Base-by-base conservation (phyloP, 2,329 filamentous ascomycete species). In the Aureobasidium sp. region DNA sequence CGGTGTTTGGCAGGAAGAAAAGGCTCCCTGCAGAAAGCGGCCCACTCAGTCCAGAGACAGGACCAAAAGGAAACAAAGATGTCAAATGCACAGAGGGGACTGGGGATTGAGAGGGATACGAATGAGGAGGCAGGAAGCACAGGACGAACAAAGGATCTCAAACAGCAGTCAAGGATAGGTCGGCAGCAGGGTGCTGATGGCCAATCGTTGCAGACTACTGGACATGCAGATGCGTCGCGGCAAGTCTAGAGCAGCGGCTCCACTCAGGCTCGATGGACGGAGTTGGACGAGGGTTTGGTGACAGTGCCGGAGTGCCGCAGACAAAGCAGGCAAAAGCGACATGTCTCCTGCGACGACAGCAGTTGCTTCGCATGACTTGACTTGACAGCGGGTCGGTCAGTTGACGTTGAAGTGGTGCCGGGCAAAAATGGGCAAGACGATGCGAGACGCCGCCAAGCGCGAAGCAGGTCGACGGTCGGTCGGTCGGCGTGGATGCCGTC, bases 391-490 rank as follows among this genome's bases (percentile, higher is more conserved):
- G 27, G 44, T 17, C 44, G 34, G 48, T 51, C 48, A 51, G 17
- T 51, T 51, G 48, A 51, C 48, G 37, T 39, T 39, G 34, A n/a
- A 40, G 48, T 34, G 35, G 37, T 41, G 25, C 19, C 16, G 45
- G 30, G 34, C 19, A 50, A 30, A 34, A 39, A 29, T 22, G 45
- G 30, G 34, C 19, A 50, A 30, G 45, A 39, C 24, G 35, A 50
- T 29, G 45, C 45, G 45, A 49, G 24, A 16, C 24, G 24, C n/a
- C n/a, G n/a, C n/a, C n/a, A 14, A 39, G 17, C 6, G 37, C 37
- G n/a, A 4, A 39, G 37, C 7, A 12, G 7, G 34, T 37, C 34
- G 34, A 6, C 34, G 27, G 27, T n/a, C n/a, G 27, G 12, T 6
- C 32, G 22, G 30, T 37, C 25, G 32, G 44, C 30, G 37, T n/a